Evolutionary conservation across 345 rosid genomes (phyloP).

Genomic region (Eucalyptus victrix): DNA sequence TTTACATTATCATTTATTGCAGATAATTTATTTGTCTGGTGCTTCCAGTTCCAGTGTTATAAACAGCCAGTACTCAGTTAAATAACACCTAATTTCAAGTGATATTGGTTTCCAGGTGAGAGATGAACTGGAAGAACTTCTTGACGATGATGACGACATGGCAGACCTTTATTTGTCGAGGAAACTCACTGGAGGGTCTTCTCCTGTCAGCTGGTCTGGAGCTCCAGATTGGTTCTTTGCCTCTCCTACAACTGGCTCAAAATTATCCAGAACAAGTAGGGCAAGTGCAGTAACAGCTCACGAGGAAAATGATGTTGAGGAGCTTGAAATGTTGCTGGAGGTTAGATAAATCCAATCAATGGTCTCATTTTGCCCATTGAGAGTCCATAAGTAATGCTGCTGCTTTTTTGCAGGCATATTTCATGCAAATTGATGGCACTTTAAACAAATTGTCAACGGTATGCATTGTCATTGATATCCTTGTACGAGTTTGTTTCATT

Average conservation of each 20-base stretch:
- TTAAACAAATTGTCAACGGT: constrained; percentile 46
- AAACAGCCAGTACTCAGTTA: not conserved
- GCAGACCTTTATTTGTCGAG: constrained; percentile 47
- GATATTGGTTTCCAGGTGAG: constrained; percentile 15
- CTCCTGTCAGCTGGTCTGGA: constrained; percentile 26
- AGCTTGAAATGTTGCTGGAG: constrained; percentile 64
- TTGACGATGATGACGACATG: constrained; percentile 49
- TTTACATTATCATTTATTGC: not conserved
- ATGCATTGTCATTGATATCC: not conserved
- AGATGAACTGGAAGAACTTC: constrained; percentile 45
- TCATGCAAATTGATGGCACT: constrained; percentile 44
- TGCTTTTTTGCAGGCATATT: constrained; percentile 39
- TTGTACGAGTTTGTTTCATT: not conserved
- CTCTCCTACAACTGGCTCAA: constrained; percentile 29
- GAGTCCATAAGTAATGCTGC: not conserved
- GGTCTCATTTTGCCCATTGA: not conserved
- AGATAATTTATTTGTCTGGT: not conserved
- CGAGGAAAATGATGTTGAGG: constrained; percentile 47
- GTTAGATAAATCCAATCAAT: not conserved
- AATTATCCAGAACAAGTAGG: constrained; percentile 32
- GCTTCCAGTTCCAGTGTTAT: not conserved
- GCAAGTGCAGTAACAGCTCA: constrained; percentile 19
- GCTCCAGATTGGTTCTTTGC: constrained; percentile 18
- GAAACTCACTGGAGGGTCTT: constrained; percentile 14
- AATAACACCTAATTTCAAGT: not conserved